These are phyloP conservation scores for Liquidambar formosana DNA, from an alignment of 164 flowering plant genomes.

Conservation along the genomic window DNA sequence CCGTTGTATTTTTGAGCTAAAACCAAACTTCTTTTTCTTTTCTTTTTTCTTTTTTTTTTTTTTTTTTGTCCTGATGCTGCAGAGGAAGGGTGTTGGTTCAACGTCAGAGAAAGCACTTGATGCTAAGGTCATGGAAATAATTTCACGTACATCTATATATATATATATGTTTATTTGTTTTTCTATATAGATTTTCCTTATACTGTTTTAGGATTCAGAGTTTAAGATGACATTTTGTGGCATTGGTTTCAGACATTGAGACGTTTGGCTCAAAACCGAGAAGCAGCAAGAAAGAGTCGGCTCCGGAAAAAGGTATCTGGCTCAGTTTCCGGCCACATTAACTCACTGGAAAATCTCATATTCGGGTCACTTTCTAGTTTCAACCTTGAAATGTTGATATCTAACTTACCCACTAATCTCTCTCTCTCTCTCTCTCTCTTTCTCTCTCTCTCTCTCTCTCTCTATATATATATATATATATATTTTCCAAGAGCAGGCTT, in stretches of 20 bases:
- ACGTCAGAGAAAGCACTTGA: conserved; percentile 72
- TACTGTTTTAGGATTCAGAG: not conserved
- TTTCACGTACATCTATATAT: not conserved
- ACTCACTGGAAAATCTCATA: too few species aligned
- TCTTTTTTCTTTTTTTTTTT: too few species aligned
- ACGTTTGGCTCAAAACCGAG: conserved; percentile 97
- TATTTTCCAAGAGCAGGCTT: conserved; percentile 62
- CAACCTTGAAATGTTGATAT: not conserved
- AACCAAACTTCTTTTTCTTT: too few species aligned
- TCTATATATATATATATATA: not conserved
- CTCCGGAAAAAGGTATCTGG: conserved; percentile 78
- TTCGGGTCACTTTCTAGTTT: too few species aligned
- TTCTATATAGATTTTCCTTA: not conserved
- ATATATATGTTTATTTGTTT: not conserved
- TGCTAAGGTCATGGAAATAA: conserved; percentile 61
- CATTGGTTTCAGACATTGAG: conserved; percentile 66
- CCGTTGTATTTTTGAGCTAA: too few species aligned
- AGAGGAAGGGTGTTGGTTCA: conserved; percentile 73
- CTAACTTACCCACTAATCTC: conserved; percentile 7
- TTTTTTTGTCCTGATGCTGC: conserved; percentile 30
- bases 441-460: conserved; percentile 4
- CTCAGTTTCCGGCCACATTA: not conserved
- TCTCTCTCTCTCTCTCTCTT: conserved; percentile 5
- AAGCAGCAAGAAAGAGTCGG: conserved; percentile 95
- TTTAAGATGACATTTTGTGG: too few species aligned